phyloP scores from a whole-genome alignment of 495 filamentous ascomycete genomes.

The Podospora pseudoanserina region DNA sequence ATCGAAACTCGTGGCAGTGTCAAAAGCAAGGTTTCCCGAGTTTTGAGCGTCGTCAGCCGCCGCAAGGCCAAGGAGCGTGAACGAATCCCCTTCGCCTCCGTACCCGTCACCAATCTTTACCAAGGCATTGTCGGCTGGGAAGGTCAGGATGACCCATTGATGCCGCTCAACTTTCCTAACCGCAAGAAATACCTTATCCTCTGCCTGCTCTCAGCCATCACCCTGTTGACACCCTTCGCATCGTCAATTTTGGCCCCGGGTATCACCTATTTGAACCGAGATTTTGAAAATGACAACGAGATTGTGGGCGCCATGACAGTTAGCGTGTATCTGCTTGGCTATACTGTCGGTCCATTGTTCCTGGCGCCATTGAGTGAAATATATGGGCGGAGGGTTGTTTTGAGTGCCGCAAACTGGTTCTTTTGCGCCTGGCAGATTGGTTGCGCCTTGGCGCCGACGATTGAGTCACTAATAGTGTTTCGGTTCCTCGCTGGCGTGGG shows the following conservation, averaged over 20 bases:
- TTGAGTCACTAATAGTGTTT: conserved; percentile 58
- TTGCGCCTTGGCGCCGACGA: conserved; percentile 60
- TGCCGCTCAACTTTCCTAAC: conserved; percentile 65
- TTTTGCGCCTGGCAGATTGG: conserved; percentile 70
- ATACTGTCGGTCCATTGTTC: conserved; percentile 47
- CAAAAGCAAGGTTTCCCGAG: conserved; percentile 24
- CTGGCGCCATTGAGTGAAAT: conserved; percentile 71
- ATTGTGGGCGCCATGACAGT: conserved; percentile 39
- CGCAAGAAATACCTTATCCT: conserved; percentile 69
- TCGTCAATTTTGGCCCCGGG: conserved; percentile 65
- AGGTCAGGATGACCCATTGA: conserved; percentile 61
- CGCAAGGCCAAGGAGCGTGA: conserved; percentile 19
- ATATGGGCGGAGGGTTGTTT: conserved; percentile 62
- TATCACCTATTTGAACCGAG: conserved; percentile 48
- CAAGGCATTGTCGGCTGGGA: conserved; percentile 56
- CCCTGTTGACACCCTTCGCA: conserved; percentile 59
- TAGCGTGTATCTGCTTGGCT: conserved; percentile 45
- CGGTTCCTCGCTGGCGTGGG: conserved; percentile 58
- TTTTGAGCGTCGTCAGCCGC: conserved; percentile 19
- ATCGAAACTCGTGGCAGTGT: conserved; percentile 22
- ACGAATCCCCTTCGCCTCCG: conserved; percentile 24
- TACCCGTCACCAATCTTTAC: conserved; percentile 45
- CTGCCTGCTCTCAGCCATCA: conserved; percentile 44
- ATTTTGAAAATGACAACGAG: conserved; percentile 46
- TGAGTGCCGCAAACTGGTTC: conserved; percentile 60